Percentiles rank a stretch among this genome's conserved stretches.
phyloP scores from a whole-genome alignment of 768 basidiomycete genomes.

The Exidia glandulosa region DNA sequence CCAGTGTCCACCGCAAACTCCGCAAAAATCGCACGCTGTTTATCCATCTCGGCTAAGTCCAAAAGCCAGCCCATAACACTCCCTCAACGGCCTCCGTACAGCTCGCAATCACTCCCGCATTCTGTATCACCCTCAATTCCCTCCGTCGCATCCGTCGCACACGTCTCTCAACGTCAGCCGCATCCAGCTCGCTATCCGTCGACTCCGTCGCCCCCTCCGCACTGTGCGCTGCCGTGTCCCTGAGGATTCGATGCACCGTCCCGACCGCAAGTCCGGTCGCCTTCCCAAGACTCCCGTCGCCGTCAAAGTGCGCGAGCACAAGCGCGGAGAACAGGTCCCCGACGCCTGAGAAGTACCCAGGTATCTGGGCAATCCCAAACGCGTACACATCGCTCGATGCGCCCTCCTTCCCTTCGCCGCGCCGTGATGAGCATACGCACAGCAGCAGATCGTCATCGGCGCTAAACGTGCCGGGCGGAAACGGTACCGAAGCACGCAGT shows the following conservation, averaged over 20 bases:
- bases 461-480: not conserved
- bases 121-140: conserved; percentile 76
- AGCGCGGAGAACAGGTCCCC: conserved; percentile 95
- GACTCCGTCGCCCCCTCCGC: conserved; percentile 45
- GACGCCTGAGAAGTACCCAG: conserved; percentile 92
- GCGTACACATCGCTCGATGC: conserved; percentile 38
- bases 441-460: conserved; percentile 41
- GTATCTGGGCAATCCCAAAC: conserved; percentile 62
- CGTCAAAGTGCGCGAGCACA: conserved; percentile 63
- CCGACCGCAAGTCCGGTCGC: conserved; percentile 61
- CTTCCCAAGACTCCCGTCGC: conserved; percentile 30
- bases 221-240: conserved; percentile 47
- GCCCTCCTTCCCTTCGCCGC: conserved; percentile 11
- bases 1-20: too few species aligned
- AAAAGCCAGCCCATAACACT: not conserved
- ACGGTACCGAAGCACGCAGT: conserved; percentile 30
- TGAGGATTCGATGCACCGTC: conserved; percentile 65
- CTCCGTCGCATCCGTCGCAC: conserved; percentile 69
- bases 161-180: conserved; percentile 48
- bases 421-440: conserved; percentile 66
- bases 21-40: too few species aligned
- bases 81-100: not conserved
- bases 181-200: conserved; percentile 74
- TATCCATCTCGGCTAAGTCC: not conserved
- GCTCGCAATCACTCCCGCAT: conserved; percentile 46